Conservation (phyloP, 202 grass and related monocot genomes). For the Dendrocalamus latiflorus region DNA sequence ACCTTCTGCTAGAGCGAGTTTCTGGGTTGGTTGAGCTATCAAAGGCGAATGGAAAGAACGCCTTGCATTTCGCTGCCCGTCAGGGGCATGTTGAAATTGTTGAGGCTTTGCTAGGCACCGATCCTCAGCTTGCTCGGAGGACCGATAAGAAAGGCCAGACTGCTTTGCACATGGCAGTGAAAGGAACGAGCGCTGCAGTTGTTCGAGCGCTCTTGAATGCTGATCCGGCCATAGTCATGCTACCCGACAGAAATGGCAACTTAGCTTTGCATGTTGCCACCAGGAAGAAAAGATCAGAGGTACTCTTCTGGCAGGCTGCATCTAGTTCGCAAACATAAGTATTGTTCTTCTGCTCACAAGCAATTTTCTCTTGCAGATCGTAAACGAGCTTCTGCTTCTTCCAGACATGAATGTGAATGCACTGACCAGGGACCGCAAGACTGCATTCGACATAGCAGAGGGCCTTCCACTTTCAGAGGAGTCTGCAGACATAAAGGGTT, state of each 20-base stretch:
- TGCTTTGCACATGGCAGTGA: too few relatives aligned
- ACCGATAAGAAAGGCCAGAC: slow-evolving; percentile 99
- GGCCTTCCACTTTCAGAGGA: slow-evolving; percentile 82
- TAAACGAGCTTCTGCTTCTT: slow-evolving; percentile 78
- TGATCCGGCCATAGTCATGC: slow-evolving; percentile 90
- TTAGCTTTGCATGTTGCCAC: slow-evolving; percentile 89
- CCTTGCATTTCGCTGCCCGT: slow-evolving; percentile 85
- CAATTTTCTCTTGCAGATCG: slow-evolving; percentile 55
- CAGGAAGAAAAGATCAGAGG: slow-evolving; percentile 94
- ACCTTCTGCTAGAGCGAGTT: slow-evolving; percentile 65
- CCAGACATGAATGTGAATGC: slow-evolving; percentile 91
- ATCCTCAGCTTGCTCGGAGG: slow-evolving; percentile 83
- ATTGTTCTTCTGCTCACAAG: slow-evolving; percentile 24
- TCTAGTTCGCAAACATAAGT: neutral
- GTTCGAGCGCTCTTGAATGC: slow-evolving; percentile 77
- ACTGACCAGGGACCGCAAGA: slow-evolving; percentile 88
- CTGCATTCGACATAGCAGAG: slow-evolving; percentile 89
- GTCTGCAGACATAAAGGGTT: slow-evolving; percentile 81
- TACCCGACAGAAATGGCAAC: slow-evolving; percentile 92
- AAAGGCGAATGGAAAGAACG: slow-evolving; percentile 88
- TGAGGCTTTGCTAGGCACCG: slow-evolving; percentile 49
- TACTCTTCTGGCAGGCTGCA: slow-evolving; percentile 26
- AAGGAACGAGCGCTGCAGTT: slow-evolving; percentile 63
- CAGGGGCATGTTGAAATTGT: slow-evolving; percentile 90
- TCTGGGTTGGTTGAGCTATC: slow-evolving; percentile 62